phyloP scores from a whole-genome alignment of 768 basidiomycete genomes.

The Asterophora parasitica region DNA sequence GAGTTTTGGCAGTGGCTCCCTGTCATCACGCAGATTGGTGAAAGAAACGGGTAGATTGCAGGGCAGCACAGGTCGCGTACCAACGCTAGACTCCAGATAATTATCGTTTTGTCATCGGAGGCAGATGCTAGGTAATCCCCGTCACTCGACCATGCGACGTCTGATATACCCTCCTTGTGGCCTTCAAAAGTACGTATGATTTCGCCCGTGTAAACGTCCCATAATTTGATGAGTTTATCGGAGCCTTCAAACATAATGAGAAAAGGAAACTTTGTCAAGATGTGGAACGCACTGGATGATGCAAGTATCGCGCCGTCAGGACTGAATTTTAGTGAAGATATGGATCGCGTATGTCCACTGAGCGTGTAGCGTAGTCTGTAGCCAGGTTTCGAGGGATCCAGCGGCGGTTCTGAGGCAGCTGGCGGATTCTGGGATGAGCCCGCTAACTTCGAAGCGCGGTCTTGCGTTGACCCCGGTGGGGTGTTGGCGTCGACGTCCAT shows the following conservation, averaged over 20 bases:
- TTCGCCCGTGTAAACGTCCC: slow-evolving; percentile 70
- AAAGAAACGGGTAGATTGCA: slow-evolving; percentile 8
- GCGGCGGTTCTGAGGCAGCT: slow-evolving; percentile 1
- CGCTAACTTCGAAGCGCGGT: not conserved
- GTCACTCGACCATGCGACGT: slow-evolving; percentile 85
- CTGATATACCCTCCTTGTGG: slow-evolving; percentile 81
- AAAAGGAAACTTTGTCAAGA: slow-evolving; percentile 15
- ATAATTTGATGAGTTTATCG: slow-evolving; percentile 78
- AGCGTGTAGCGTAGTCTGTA: slow-evolving; percentile 61
- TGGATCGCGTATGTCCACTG: slow-evolving; percentile 76
- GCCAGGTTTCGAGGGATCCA: slow-evolving; percentile 29
- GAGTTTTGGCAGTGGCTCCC: slow-evolving; percentile 56
- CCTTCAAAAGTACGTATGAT: slow-evolving; percentile 70
- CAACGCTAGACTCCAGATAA: slow-evolving; percentile 76
- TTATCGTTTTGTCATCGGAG: slow-evolving; percentile 88
- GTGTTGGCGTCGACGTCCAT: slow-evolving; percentile 9
- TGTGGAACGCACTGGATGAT: slow-evolving; percentile 64
- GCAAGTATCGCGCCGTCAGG: slow-evolving; percentile 79
- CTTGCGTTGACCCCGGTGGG: not conserved
- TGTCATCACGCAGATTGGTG: slow-evolving; percentile 22
- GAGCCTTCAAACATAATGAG: slow-evolving; percentile 53
- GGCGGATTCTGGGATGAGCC: slow-evolving; percentile 1
- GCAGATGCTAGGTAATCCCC: slow-evolving; percentile 83
- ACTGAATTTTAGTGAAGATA: slow-evolving; percentile 87
- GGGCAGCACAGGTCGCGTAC: slow-evolving; percentile 30